Percentiles rank a stretch among this genome's conserved stretches.
These are phyloP conservation scores for Rasamsonia emersonii DNA, from an alignment of 2,329 filamentous ascomycete genomes.

Conservation along the genomic window DNA sequence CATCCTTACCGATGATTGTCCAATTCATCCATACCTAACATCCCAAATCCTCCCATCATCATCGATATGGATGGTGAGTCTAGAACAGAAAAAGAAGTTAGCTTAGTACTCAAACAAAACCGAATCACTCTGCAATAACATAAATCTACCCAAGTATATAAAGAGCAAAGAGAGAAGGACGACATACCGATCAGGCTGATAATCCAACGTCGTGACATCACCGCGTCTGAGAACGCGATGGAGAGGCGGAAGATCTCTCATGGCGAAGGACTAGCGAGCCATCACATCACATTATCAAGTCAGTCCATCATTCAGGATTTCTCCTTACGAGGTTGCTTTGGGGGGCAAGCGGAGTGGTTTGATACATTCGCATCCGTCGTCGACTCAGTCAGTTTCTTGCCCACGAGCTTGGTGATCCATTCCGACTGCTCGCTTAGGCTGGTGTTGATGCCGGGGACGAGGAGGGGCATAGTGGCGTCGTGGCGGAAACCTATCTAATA, in stretches of 20 bases:
- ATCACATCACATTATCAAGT: background rate
- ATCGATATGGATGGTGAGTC: constrained; percentile 37
- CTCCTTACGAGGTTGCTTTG: background rate
- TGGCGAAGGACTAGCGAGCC: constrained; percentile 32
- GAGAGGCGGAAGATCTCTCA: constrained; percentile 35
- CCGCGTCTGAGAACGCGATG: constrained; percentile 37
- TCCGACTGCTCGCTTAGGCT: constrained; percentile 25
- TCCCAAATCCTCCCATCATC: constrained; percentile 36
- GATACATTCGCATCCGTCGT: constrained; percentile 27
- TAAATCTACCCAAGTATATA: background rate
- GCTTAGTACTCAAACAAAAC: constrained; percentile 4
- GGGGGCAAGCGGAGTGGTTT: background rate
- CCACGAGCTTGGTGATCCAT: constrained; percentile 38
- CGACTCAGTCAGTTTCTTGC: constrained; percentile 36
- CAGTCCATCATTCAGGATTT: no score
- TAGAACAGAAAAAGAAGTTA: constrained; percentile 9
- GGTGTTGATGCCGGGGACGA: constrained; percentile 36
- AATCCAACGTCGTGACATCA: constrained; percentile 32
- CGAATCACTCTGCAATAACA: background rate
- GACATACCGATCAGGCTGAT: constrained; percentile 33
- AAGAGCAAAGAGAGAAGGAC: background rate
- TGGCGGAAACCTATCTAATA: background rate
- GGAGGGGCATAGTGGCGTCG: constrained; percentile 36
- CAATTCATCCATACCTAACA: constrained; percentile 31
- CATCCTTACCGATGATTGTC: background rate